A percentile compares a stretch with the other conserved stretches of the same genome.
These are phyloP conservation scores for Diaporthe ilicicola DNA, from an alignment of 2,329 filamentous ascomycete genomes.

Conservation along the genomic window DNA sequence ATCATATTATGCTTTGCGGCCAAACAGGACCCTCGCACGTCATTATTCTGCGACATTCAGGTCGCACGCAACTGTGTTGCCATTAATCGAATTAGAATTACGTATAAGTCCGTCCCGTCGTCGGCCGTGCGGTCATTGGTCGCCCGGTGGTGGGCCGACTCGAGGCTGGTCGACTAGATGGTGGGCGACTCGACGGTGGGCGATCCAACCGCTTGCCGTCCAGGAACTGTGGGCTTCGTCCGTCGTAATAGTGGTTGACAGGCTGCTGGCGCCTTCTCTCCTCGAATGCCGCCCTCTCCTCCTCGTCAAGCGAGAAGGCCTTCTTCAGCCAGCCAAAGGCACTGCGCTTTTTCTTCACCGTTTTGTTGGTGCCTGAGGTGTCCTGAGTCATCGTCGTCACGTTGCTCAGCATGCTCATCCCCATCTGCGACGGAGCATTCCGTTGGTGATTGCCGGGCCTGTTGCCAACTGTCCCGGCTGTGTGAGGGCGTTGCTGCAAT, in stretches of 20 bases:
- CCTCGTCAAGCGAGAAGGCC: slow-evolving; percentile 71
- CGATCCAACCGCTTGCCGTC: slow-evolving; percentile 59
- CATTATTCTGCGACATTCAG: background rate
- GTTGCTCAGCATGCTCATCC: slow-evolving; percentile 67
- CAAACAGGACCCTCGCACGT: background rate
- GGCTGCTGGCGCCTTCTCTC: slow-evolving; percentile 57
- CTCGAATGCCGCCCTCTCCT: slow-evolving; percentile 68
- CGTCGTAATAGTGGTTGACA: slow-evolving; percentile 59
- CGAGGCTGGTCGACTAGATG: background rate
- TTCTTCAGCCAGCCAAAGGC: slow-evolving; percentile 75
- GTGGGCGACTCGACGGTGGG: slow-evolving; percentile 39
- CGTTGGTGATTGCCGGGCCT: slow-evolving; percentile 51
- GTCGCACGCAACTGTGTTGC: background rate
- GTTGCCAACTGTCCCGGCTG: slow-evolving; percentile 51
- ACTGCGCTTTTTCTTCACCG: slow-evolving; percentile 72
- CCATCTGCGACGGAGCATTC: slow-evolving; percentile 62
- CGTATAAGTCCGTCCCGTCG: slow-evolving; percentile 16
- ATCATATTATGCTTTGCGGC: slow-evolving; percentile 8
- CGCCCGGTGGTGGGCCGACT: slow-evolving; percentile 8
- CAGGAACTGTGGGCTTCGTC: slow-evolving; percentile 60
- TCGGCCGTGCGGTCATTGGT: background rate
- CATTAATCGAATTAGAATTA: slow-evolving; percentile 16
- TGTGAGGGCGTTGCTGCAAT: slow-evolving; percentile 67
- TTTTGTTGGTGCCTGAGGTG: slow-evolving; percentile 48
- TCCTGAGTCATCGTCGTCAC: slow-evolving; percentile 58